Percentiles rank a stretch among this genome's conserved stretches.
These are phyloP conservation scores for Puccinellia tenuiflora DNA, from an alignment of 176 grass and related monocot genomes.

Conservation along the genomic window DNA sequence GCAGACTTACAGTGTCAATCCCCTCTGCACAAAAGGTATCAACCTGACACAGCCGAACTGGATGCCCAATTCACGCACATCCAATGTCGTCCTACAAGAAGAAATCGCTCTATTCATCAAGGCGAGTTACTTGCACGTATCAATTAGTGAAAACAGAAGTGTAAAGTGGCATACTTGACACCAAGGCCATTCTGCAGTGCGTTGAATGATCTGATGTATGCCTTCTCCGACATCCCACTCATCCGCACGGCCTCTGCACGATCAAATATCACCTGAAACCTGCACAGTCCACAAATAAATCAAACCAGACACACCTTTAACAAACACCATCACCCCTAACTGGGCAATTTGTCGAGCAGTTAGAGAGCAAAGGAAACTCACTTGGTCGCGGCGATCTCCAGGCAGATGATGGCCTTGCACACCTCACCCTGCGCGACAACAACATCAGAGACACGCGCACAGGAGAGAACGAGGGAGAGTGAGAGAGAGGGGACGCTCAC, in stretches of 20 bases:
- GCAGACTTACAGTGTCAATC: conserved; percentile 62
- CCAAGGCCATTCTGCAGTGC: conserved; percentile 84
- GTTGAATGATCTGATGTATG: conserved; percentile 90
- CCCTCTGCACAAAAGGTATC: conserved; percentile 90
- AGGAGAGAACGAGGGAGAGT: not conserved
- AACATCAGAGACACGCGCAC: not conserved
- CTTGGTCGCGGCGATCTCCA: conserved; percentile 89
- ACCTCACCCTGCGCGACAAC: conserved; percentile 62
- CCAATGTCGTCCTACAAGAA: conserved; percentile 49
- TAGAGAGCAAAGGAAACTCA: conserved; percentile 12
- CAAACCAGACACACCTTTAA: not conserved
- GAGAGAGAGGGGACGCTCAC: not conserved
- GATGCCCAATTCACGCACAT: conserved; percentile 82
- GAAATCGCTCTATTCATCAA: not conserved
- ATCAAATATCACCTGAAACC: conserved; percentile 81
- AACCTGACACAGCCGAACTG: conserved; percentile 91
- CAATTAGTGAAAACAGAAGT: not conserved
- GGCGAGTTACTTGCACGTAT: not conserved
- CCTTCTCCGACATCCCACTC: conserved; percentile 96
- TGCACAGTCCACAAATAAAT: not conserved
- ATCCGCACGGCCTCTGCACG: conserved; percentile 67
- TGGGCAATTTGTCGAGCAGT: conserved; percentile 35
- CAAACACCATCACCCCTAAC: not conserved
- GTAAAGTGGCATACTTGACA: conserved; percentile 51
- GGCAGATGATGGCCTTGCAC: conserved; percentile 90